Conservation (phyloP, 495 filamentous ascomycete species). For the Hyaloscypha hepaticicola region DNA sequence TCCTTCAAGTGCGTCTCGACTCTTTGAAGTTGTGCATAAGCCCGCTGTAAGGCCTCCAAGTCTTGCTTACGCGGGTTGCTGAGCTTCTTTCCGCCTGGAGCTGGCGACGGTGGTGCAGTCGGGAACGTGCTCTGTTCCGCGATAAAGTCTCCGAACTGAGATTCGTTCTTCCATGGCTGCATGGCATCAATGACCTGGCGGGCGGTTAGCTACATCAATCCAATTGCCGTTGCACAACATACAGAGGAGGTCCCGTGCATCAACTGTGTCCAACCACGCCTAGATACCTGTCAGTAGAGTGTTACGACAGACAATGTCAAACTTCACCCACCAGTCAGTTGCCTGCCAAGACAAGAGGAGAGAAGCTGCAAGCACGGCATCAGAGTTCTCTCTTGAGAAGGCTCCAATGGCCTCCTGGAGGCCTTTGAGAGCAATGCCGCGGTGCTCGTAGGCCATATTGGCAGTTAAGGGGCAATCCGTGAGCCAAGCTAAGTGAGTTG, state of each 20-base stretch:
- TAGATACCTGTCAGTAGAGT: conserved; percentile 47
- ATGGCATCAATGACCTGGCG: conserved; percentile 79
- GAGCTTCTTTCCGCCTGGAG: conserved; percentile 54
- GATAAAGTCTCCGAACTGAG: conserved; percentile 80
- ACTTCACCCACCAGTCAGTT: conserved; percentile 79
- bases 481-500: conserved; percentile 85
- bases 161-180: conserved; percentile 89
- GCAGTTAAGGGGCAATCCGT: conserved; percentile 78
- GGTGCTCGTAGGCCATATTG: conserved; percentile 83
- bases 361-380: conserved; percentile 90
- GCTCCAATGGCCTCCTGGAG: conserved; percentile 80
- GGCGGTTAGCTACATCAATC: conserved; percentile 37
- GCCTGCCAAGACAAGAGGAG: conserved; percentile 95
- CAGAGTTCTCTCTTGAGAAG: conserved; percentile 85
- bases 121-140: conserved; percentile 69
- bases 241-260: conserved; percentile 90
- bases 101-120: conserved; percentile 59
- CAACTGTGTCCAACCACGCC: conserved; percentile 86
- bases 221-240: conserved; percentile 36
- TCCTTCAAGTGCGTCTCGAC: conserved; percentile 70
- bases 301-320: conserved; percentile 27
- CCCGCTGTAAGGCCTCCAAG: conserved; percentile 61
- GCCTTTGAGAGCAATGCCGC: conserved; percentile 79
- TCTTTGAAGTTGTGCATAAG: conserved; percentile 66
- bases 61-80: conserved; percentile 64